Evolutionary conservation across 768 basidiomycete genomes (phyloP), one percentile per base, ranked within the genome.

Genomic region (Mycena rebaudengoi): DNA sequence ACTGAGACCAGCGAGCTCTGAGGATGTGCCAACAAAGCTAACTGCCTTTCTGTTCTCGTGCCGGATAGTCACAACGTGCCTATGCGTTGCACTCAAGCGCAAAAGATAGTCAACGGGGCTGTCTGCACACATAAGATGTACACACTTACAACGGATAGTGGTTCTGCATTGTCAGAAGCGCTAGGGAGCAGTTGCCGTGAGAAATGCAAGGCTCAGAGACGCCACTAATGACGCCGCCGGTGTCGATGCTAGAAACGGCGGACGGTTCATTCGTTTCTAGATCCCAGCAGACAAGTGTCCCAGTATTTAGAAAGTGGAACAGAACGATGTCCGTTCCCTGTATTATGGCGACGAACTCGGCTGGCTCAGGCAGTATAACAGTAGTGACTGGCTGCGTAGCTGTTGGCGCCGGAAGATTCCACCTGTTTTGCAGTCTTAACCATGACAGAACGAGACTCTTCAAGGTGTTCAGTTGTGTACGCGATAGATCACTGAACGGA

Each of bases 51-150:
- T 20, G 8, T 32, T 28, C 35, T 48, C 49, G 26, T 67, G 57
- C 32, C 16, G 53, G 20, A 67, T 63, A 5, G 62, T 63, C 26
- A 60, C 0, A n/a, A 67, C 29, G 29, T 63, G 40, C 45, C 56
- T 53, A 23, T 29, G 45, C 8, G 32, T 25, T 3, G 29, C n/a
- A 23, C 62, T 66, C 14, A 4, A 12, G 20, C 18, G 25, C 33
- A 33, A 20, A 18, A 23, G n/a, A n/a, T 52, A 29, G 33, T 6
- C 7, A 28, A 29, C 26, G 23, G 20, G 29, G 5, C 12, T 20
- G n/a, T 66, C 7, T 58, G 25, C 18, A 26, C n/a, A 45, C 3
- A 18, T 33, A 33, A 7, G 10, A 53, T 16, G 23, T 5, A 25
- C 13, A 21, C 26, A 64, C 51, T 26, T 20, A 60, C 52, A 11